These are phyloP conservation scores for Davidsoniella neocaledoniae DNA, from an alignment of 2,329 filamentous ascomycete genomes.

Conservation along the genomic window DNA sequence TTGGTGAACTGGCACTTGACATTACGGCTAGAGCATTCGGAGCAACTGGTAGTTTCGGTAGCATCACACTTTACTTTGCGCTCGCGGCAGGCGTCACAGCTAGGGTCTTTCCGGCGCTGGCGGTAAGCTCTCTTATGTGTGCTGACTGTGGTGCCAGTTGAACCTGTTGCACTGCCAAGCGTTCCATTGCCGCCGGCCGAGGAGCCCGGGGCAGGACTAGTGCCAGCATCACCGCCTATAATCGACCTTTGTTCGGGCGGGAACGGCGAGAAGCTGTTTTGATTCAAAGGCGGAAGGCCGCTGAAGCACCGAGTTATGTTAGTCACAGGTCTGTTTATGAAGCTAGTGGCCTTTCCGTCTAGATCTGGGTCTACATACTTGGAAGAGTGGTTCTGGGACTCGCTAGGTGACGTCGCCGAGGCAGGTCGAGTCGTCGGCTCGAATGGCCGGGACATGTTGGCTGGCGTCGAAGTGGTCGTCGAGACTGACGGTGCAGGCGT, in stretches of 20 bases:
- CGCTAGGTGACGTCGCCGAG: slow-evolving; percentile 7
- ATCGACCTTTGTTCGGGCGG: slow-evolving; percentile 6
- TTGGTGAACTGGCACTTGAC: slow-evolving; percentile 99
- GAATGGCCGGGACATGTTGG: background rate
- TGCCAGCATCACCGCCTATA: slow-evolving; percentile 7
- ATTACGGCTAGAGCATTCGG: slow-evolving; percentile 89
- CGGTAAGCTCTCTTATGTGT: slow-evolving; percentile 89
- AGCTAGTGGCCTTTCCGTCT: no score
- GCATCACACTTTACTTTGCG: slow-evolving; percentile 81
- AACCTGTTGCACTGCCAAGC: background rate
- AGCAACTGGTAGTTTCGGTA: slow-evolving; percentile 89
- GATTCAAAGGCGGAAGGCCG: slow-evolving; percentile 2
- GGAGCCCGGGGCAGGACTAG: slow-evolving; percentile 9
- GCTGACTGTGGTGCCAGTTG: background rate
- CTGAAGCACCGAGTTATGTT: background rate
- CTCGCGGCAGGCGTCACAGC: slow-evolving; percentile 91
- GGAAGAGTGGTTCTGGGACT: slow-evolving; percentile 7
- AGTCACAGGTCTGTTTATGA: no score
- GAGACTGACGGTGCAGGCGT: slow-evolving; percentile 7
- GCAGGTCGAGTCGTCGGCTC: slow-evolving; percentile 9
- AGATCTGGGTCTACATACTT: slow-evolving; percentile 3
- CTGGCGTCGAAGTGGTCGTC: slow-evolving; percentile 3
- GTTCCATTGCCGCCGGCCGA: slow-evolving; percentile 2
- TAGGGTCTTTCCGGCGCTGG: slow-evolving; percentile 88
- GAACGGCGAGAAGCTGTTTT: slow-evolving; percentile 6